A percentile compares a stretch with the other conserved stretches of the same genome.
Conservation (phyloP, 768 basidiomycete species). For the Boletus sensibilis region DNA sequence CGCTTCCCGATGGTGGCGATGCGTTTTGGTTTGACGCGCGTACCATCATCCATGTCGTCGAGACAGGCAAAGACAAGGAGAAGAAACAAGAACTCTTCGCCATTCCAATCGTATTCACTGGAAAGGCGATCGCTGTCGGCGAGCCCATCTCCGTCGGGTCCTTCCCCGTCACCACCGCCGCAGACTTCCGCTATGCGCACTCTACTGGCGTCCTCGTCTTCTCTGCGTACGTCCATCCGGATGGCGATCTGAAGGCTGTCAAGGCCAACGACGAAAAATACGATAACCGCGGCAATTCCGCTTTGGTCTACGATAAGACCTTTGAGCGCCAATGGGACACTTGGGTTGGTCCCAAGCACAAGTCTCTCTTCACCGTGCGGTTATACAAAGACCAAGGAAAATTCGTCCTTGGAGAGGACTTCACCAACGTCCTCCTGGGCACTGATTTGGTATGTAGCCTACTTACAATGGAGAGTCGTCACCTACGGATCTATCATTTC, state of each 20-base stretch:
- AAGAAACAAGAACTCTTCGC: conserved; percentile 59
- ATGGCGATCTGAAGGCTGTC: conserved; percentile 69
- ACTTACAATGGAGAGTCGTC: background rate
- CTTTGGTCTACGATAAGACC: conserved; percentile 64
- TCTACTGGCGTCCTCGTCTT: conserved; percentile 71
- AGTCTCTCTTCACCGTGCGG: conserved; percentile 69
- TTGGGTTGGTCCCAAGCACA: conserved; percentile 71
- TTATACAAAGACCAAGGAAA: conserved; percentile 46
- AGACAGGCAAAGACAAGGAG: conserved; percentile 44
- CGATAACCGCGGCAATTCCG: conserved; percentile 70
- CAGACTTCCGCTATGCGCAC: conserved; percentile 68
- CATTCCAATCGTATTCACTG: conserved; percentile 49
- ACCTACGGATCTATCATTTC: background rate
- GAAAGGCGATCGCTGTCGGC: conserved; percentile 34
- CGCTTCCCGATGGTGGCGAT: conserved; percentile 67
- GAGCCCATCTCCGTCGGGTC: conserved; percentile 52
- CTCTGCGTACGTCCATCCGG: conserved; percentile 77
- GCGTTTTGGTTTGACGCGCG: conserved; percentile 75
- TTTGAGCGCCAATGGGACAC: conserved; percentile 80
- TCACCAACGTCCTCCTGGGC: conserved; percentile 60
- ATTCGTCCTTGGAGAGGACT: conserved; percentile 54
- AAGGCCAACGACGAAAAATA: conserved; percentile 68
- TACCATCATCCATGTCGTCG: conserved; percentile 69
- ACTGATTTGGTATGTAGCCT: conserved; percentile 60
- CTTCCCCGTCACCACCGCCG: conserved; percentile 64